Base-by-base conservation (phyloP, 2,329 filamentous ascomycete species). In the Teratosphaeria zuluensis region DNA sequence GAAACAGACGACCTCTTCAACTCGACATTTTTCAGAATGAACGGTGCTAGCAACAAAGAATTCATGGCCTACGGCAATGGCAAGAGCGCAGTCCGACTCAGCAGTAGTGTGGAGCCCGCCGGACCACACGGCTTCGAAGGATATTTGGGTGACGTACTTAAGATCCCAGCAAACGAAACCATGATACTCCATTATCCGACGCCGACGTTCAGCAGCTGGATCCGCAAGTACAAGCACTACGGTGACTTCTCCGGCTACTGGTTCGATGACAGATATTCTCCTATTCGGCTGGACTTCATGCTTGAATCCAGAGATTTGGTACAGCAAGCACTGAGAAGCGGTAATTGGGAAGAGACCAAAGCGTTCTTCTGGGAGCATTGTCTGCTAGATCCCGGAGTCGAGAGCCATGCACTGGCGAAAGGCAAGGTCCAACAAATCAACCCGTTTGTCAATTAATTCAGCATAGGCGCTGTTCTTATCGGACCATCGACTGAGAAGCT, bases 41-140 rank as follows among this genome's bases (percentile, higher is more conserved):
- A 42, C n/a, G 14, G 30, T 14, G 38, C 38, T 6, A 14, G 48
- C 30, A 56, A 52, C 30, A n/a, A n/a, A 14, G 54, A 48, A 32
- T 56, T 51, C 42, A 51, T 56, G 55, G 55, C 55, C 11, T 56
- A 56, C 28, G 55, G 42, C 42, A 56, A 56, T 31, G 55, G 55
- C 30, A 56, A 56, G n/a, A 52, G 42, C 31, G 55, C 55, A 31
- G 55, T 52, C 33, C 38, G 55, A 24, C 42, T 56, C 21, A 32
- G 38, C 9, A 8, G 11, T 16, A 12, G 55, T 16, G 55, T 51
- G 16, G 42, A 11, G n/a, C 42, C 55, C 19, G 16, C 9, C 19
- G 55, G 55, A 4, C 55, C 55, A 8, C 55, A 56, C 28, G 21
- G 14, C 14, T 56, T 56, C 46, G 19, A 21, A 32, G 55, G 42